phyloP scores from a whole-genome alignment of 805 yeast genomes.

The Saturnispora kantuleensis region DNA sequence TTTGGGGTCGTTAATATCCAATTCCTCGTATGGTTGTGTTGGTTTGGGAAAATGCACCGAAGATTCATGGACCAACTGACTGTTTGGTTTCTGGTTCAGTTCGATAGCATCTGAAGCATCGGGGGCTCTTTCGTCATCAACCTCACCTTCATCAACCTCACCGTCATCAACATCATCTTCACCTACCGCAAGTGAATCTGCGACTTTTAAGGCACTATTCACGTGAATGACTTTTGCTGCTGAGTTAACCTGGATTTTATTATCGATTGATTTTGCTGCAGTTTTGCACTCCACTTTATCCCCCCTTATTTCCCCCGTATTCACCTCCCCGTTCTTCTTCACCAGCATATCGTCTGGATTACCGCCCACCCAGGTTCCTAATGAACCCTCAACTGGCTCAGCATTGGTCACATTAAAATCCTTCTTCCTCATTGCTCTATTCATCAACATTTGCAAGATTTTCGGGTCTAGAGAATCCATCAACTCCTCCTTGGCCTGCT shows the following conservation, averaged over 20 bases:
- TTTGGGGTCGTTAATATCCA: constrained; percentile 64
- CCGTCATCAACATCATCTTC: constrained; percentile 39
- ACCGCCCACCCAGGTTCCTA: constrained; percentile 29
- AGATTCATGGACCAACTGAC: constrained; percentile 25
- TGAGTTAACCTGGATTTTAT: too few relatives aligned
- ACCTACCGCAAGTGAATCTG: neutral
- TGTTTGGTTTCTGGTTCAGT: constrained; percentile 29
- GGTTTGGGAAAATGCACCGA: constrained; percentile 61
- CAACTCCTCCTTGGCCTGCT: constrained; percentile 56
- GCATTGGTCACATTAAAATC: constrained; percentile 17
- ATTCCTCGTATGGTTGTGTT: constrained; percentile 21
- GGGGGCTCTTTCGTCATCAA: constrained; percentile 30
- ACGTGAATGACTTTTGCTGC: constrained; percentile 15
- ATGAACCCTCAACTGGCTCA: constrained; percentile 24
- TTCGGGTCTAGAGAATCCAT: constrained; percentile 59
- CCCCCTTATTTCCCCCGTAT: neutral
- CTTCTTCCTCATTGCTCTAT: constrained; percentile 43
- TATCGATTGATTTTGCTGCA: constrained; percentile 12
- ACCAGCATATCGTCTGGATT: constrained; percentile 20
- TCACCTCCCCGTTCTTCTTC: constrained; percentile 1
- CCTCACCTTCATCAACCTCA: constrained; percentile 39
- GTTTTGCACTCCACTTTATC: constrained; percentile 23
- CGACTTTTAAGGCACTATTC: constrained; percentile 10
- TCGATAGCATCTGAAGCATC: constrained; percentile 32
- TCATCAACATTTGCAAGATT: constrained; percentile 47